phyloP scores from a whole-genome alignment of 169 alveolate species.

The Plasmodium gonderi region DNA sequence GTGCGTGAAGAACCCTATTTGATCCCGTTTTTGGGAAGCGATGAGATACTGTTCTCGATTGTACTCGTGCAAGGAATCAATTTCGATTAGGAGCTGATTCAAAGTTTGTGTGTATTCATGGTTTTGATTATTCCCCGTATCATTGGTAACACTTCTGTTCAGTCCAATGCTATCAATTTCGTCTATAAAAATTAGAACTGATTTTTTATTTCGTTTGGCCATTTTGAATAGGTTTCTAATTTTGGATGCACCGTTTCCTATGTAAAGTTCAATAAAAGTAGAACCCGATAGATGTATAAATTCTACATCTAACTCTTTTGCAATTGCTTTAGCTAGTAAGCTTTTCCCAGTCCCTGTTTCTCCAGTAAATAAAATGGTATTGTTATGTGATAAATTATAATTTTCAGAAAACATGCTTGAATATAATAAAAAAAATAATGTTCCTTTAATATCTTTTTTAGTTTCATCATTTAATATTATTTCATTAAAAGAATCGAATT shows the following conservation, averaged over 20 bases:
- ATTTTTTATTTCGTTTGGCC: constrained; percentile 32
- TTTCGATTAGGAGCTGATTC: constrained; percentile 55
- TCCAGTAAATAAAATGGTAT: constrained; percentile 44
- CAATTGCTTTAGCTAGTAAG: constrained; percentile 43
- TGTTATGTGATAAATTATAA: neutral
- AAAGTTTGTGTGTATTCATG: constrained; percentile 69
- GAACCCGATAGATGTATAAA: constrained; percentile 65
- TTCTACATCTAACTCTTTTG: constrained; percentile 49
- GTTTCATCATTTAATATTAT: constrained; percentile 19
- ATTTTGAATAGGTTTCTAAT: constrained; percentile 31
- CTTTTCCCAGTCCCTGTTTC: constrained; percentile 72
- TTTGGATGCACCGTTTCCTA: constrained; percentile 73
- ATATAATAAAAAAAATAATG: constrained; percentile 29
- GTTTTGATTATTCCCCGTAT: neutral
- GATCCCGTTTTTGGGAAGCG: neutral
- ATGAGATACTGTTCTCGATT: constrained; percentile 3
- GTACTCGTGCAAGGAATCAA: constrained; percentile 63
- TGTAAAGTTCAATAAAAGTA: constrained; percentile 43
- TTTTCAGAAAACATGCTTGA: constrained; percentile 1
- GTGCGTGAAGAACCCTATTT: neutral
- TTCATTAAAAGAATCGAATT: constrained; percentile 11
- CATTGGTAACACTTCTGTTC: neutral
- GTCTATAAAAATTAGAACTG: constrained; percentile 40
- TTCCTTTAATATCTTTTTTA: constrained; percentile 38
- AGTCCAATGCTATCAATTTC: constrained; percentile 72